Base-by-base conservation (phyloP, 768 basidiomycete genomes). In the Panus rudis region DNA sequence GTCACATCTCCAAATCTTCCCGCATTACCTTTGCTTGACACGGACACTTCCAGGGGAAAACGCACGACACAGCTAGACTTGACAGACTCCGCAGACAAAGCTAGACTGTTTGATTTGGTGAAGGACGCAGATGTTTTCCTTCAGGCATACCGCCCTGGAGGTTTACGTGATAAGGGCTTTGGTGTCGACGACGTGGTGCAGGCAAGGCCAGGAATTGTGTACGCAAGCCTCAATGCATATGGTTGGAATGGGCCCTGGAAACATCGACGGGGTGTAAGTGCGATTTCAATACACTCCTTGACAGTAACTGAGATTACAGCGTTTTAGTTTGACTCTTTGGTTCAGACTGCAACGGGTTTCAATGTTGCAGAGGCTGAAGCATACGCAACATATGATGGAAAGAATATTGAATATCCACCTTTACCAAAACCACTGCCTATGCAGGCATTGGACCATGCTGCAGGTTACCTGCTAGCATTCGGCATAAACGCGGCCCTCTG, bases 11-110 rank as follows among this genome's bases (percentile, higher is more conserved):
- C 75, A 0, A 63, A 62, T 10, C 65, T 81, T 10, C 79, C 79
- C 0, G 57, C 66, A 0, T 57, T 78, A 2, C 79, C 79, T 0
- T 43, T 57, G 0, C 55, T 80, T 0, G 80, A 81, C 51, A 50
- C 65, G 10, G 79, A 80, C 37, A 81, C 78, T 0, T 78, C 80
- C 3, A 65, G 78, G 6, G 78, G 78, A 1, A 83, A 81, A 56
- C 71, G 77, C 30, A 78, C 78, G 0, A 70, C 78, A 0, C 79
- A 81, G 52, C 69, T 81, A 3, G 75, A 81, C 46, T 63, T 82
- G 5, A 65, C 59, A 3, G 32, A 34, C 2, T 19, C 49, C 6
- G 19, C 46, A 1, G 73, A 72, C 41, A 51, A 47, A 7, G 51
- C 55, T 8, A 64, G 41, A 6, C 63, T 79, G 4, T 43, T 42